Evolutionary conservation across 345 rosid genomes (phyloP), one percentile per base, ranked within the genome.

Genomic region (Camelina sativa): DNA sequence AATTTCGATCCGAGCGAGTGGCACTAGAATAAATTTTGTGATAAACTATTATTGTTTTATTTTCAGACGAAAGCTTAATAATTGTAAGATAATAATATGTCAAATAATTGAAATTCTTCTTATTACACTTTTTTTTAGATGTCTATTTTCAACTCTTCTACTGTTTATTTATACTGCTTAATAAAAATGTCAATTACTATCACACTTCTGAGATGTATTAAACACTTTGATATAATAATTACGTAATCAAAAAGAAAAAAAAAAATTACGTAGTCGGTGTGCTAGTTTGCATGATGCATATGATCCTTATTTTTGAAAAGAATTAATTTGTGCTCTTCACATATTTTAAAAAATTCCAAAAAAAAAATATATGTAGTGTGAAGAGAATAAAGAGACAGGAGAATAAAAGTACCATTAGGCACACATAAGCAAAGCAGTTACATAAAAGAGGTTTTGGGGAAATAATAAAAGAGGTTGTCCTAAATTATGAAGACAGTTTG

Each of bases 1-100:
- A 76, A 76, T 76, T 54, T 76, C 59, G 75, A 70, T 70, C 32
- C 52, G 35, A 69, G 64, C 59, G 75, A 76, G 80, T 76, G 75
- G 75, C 80, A 69, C 15, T 76, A 20, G 80, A 62, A 76, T 76
- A 62, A 46, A 16, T 34, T 44, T 28, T 16, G 9, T 52, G 11
- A 34, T 44, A 76, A 62, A 61, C 22, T 69, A 62, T 69, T 52
- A 10, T 67, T 13, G 11, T 40, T 61, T 59, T 15, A 12, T 61
- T 65, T 53, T 61, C 16, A 53, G 17, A 62, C 30, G 40, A 58
- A 35, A 66, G 47, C 10, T 35, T 50, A 50, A 48, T 16, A 7
- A 11, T 43, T 43, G 6, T 62, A 7, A 34, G 30, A 28, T 28
- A 28, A 38, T 38, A 35, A 19, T 11, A 12, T 37, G 6, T 17